These are phyloP conservation scores for Talaromyces amestolkiae DNA, from an alignment of 2,329 filamentous ascomycete genomes.

Conservation along the genomic window DNA sequence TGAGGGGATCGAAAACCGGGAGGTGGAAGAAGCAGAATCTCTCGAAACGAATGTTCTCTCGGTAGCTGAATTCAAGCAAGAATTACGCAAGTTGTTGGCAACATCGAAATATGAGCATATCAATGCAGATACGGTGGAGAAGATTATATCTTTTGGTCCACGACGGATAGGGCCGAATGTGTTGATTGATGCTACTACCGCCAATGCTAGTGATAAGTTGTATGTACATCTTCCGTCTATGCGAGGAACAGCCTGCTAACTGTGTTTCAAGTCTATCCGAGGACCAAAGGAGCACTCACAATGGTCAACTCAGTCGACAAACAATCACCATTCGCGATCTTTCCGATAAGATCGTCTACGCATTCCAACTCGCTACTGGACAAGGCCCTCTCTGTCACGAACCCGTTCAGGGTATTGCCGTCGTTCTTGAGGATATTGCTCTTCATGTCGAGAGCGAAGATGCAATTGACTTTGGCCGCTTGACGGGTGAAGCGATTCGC, in stretches of 20 bases:
- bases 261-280: slow-evolving; percentile 35
- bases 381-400: slow-evolving; percentile 91
- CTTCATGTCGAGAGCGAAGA: slow-evolving; percentile 43
- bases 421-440: slow-evolving; percentile 78
- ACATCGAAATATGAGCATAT: slow-evolving; percentile 70
- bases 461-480: slow-evolving; percentile 65
- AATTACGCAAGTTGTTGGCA: slow-evolving; percentile 65
- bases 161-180: slow-evolving; percentile 82
- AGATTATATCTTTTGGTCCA: slow-evolving; percentile 88
- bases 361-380: slow-evolving; percentile 86
- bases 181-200: slow-evolving; percentile 76
- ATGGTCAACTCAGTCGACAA: slow-evolving; percentile 27
- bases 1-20: slow-evolving; percentile 40
- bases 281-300: slow-evolving; percentile 30
- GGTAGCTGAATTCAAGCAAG: slow-evolving; percentile 70
- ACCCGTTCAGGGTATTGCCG: slow-evolving; percentile 86
- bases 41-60: slow-evolving; percentile 63
- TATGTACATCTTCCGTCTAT: slow-evolving; percentile 46
- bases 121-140: slow-evolving; percentile 74
- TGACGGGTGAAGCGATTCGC: slow-evolving; percentile 92
- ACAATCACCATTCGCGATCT: slow-evolving; percentile 61
- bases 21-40: slow-evolving; percentile 56
- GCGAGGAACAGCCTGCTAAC: neutral
- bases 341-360: slow-evolving; percentile 85
- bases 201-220: slow-evolving; percentile 69